Conservation (phyloP, 2,329 filamentous ascomycete genomes). For the Fusarium devonianum region DNA sequence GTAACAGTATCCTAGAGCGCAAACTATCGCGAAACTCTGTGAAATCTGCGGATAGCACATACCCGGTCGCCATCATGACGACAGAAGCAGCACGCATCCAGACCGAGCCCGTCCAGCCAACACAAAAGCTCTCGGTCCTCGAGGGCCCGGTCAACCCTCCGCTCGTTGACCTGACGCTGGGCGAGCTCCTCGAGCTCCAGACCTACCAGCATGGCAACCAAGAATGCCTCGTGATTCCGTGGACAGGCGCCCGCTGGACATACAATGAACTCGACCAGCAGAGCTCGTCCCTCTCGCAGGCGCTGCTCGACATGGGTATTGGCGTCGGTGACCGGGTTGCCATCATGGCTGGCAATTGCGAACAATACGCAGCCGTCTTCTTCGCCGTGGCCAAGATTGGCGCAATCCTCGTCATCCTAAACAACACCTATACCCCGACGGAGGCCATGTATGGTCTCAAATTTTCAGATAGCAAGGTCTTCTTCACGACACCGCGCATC, state of each 20-base stretch:
- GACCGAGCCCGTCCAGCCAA: conserved; percentile 41
- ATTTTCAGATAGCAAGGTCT: conserved; percentile 74
- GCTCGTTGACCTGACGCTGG: conserved; percentile 74
- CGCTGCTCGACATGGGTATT: conserved; percentile 71
- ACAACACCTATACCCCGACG: conserved; percentile 80
- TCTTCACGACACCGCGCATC: conserved; percentile 76
- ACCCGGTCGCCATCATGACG: conserved; percentile 41
- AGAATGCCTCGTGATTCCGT: conserved; percentile 76
- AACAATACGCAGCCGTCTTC: conserved; percentile 82
- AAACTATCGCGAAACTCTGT: conserved; percentile 8
- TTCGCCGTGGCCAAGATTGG: conserved; percentile 74
- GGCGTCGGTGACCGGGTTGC: conserved; percentile 73
- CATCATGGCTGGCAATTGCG: conserved; percentile 79
- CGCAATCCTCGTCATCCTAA: conserved; percentile 76
- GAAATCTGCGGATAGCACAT: too few species aligned
- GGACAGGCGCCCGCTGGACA: conserved; percentile 78
- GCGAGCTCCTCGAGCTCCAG: conserved; percentile 76
- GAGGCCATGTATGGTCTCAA: conserved; percentile 75
- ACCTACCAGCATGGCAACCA: conserved; percentile 68
- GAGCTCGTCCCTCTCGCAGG: conserved; percentile 67
- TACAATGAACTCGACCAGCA: conserved; percentile 71
- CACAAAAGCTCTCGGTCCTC: conserved; percentile 64
- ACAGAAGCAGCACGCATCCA: conserved; percentile 40
- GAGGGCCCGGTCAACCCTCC: conserved; percentile 73
- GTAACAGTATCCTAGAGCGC: background rate